Evolutionary conservation across 2,329 filamentous ascomycete genomes (phyloP).

Genomic region (Xylaria sp.): DNA sequence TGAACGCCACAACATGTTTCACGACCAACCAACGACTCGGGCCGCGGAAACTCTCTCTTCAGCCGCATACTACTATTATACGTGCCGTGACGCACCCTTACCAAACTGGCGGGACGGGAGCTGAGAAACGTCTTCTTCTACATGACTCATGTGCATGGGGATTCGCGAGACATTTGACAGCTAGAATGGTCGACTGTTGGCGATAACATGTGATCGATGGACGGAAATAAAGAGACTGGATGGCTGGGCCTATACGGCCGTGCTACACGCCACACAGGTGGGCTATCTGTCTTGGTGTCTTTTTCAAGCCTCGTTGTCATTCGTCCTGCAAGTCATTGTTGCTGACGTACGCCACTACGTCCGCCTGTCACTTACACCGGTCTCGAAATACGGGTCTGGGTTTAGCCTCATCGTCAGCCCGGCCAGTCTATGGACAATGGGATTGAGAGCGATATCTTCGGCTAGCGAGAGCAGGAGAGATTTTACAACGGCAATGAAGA

Average conservation of each 20-base stretch:
- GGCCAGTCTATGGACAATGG: neutral
- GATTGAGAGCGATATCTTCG: neutral
- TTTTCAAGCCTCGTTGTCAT: neutral
- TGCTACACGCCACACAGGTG: neutral
- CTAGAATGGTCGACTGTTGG: neutral
- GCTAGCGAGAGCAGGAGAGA: neutral
- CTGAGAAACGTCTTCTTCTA: neutral
- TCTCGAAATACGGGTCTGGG: neutral
- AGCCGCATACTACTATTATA: neutral
- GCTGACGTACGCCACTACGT: neutral
- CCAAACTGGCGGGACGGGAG: slow-evolving; percentile 7
- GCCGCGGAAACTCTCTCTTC: slow-evolving; percentile 2
- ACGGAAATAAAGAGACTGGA: neutral
- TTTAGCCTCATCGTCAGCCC: neutral
- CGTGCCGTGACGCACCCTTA: slow-evolving; percentile 6
- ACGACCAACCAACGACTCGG: slow-evolving; percentile 17
- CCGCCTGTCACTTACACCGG: neutral
- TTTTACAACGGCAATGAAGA: neutral
- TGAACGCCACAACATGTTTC: slow-evolving; percentile 2
- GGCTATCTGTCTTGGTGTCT: neutral
- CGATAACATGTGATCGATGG: neutral
- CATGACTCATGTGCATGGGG: neutral
- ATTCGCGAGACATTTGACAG: neutral
- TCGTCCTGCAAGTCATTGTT: neutral
- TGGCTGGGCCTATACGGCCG: no score